Evolutionary conservation across 2,329 filamentous ascomycete genomes (phyloP), one percentile per base, ranked within the genome.

Genomic region (Dactylellina haptotyla): DNA sequence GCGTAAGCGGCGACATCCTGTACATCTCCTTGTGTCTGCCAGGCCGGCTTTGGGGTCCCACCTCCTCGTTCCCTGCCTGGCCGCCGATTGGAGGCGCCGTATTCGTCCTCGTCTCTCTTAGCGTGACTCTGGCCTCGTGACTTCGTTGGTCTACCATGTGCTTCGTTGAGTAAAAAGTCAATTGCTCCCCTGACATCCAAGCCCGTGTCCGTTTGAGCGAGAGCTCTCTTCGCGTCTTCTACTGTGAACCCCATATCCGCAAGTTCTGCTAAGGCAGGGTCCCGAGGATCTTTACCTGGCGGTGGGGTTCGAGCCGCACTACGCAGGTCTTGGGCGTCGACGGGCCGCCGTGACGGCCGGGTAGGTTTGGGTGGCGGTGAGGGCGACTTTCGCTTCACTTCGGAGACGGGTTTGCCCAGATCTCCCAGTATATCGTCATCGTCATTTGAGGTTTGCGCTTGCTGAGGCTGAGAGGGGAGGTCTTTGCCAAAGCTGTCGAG

Each of bases 161-260:
- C 95, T 79, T 97, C 91, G 66, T 96, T 95, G 34, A 99, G 83
- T 8, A 99, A 85, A 88, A 90, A 96, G 41, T 93, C 89, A 4
- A 96, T 92, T 1, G 94, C 94, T 53, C 88, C 89, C 80, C 97
- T 92, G 8, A 97, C 87, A 79, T 97, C 90, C 0, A 88, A 82
- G 1, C 92, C 91, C 2, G 88, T 89, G 2, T 92, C 90, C 30
- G 91, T 97, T 78, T 92, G 90, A 9, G 88, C 88, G 41, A 99
- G 82, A 3, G 93, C 95, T 75, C 89, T 85, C 61, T 87, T 86
- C n/a, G 95, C 90, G 78, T 93, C 92, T 69, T 96, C 91, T 0
- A 88, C 86, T 0, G 92, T 88, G 77, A 99, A 99, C 0, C 95
- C 95, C 87, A 98, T 98, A 76, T 97, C 94, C 2, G 97, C 88